Evolutionary conservation across 352 stramenopile genomes (phyloP).

Genomic region (Pythium angustatum): DNA sequence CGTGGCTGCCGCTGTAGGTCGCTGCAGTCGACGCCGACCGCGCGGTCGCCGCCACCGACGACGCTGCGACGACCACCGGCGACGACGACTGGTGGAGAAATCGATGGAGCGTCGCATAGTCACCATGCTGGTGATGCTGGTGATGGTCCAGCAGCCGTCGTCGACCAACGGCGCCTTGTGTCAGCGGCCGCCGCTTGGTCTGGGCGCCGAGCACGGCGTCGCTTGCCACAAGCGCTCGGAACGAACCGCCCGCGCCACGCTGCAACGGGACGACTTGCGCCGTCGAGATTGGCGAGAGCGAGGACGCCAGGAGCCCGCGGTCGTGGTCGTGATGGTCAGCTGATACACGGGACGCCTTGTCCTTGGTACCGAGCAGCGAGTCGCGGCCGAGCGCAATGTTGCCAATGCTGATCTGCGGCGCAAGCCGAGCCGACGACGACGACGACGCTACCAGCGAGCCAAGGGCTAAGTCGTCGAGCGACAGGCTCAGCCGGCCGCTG

Average conservation of each 20-base stretch:
- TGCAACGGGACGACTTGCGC: slow-evolving; percentile 7
- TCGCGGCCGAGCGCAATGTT: slow-evolving; percentile 58
- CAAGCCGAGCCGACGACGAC: not conserved
- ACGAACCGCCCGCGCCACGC: not conserved
- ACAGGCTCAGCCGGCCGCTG: not conserved
- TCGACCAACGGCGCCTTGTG: slow-evolving; percentile 26
- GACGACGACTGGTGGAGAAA: slow-evolving; percentile 59
- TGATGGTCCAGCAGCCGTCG: slow-evolving; percentile 32
- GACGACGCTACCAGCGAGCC: no score
- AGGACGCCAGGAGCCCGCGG: no score
- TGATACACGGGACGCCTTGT: slow-evolving; percentile 25
- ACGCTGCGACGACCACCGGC: not conserved
- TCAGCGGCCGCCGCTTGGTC: slow-evolving; percentile 21
- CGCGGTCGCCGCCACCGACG: not conserved
- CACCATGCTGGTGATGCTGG: slow-evolving; percentile 30
- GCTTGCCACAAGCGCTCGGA: slow-evolving; percentile 19
- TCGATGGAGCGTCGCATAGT: slow-evolving; percentile 69
- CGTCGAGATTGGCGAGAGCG: slow-evolving; percentile 2
- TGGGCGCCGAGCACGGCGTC: slow-evolving; percentile 19
- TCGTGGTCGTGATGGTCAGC: not conserved
- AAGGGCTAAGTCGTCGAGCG: slow-evolving; percentile 10
- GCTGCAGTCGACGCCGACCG: not conserved
- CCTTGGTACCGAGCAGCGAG: slow-evolving; percentile 56
- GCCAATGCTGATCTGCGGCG: slow-evolving; percentile 58
- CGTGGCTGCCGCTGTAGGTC: slow-evolving; percentile 15